Conservation (phyloP, 1,139 yeast species). For the Saccharomycopsis crataegensis region DNA sequence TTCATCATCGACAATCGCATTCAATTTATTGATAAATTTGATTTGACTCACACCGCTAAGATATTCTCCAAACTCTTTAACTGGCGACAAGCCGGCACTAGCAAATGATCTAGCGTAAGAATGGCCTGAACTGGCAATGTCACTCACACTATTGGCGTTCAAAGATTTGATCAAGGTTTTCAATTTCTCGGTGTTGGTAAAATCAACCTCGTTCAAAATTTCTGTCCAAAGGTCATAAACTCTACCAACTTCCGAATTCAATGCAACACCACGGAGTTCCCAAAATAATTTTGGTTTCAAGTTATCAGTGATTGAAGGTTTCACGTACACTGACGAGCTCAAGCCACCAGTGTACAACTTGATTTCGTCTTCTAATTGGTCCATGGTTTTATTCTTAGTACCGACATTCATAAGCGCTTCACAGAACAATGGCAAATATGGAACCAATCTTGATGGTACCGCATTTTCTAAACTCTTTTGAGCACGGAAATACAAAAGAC, state of each 20-base stretch:
- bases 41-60: constrained; percentile 73
- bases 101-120: constrained; percentile 69
- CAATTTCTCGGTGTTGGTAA: constrained; percentile 58
- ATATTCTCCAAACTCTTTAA: constrained; percentile 54
- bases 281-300: constrained; percentile 38
- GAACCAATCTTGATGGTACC: constrained; percentile 53
- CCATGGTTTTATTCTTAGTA: constrained; percentile 59
- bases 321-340: constrained; percentile 48
- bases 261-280: constrained; percentile 60
- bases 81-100: constrained; percentile 53
- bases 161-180: constrained; percentile 63
- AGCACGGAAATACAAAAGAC: constrained; percentile 63
- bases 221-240: constrained; percentile 64
- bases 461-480: constrained; percentile 43
- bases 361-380: constrained; percentile 78
- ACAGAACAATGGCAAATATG: constrained; percentile 69
- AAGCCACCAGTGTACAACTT: constrained; percentile 83
- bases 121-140: constrained; percentile 84
- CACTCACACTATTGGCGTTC: constrained; percentile 72
- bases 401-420: constrained; percentile 84
- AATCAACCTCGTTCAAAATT: constrained; percentile 61
- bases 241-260: constrained; percentile 54
- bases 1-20: constrained; percentile 48
- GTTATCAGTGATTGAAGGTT: constrained; percentile 41
- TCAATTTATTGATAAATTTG: constrained; percentile 57